Evolutionary conservation across 1,284 basidiomycete genomes (phyloP).

Genomic region (Earliella scabrosa): DNA sequence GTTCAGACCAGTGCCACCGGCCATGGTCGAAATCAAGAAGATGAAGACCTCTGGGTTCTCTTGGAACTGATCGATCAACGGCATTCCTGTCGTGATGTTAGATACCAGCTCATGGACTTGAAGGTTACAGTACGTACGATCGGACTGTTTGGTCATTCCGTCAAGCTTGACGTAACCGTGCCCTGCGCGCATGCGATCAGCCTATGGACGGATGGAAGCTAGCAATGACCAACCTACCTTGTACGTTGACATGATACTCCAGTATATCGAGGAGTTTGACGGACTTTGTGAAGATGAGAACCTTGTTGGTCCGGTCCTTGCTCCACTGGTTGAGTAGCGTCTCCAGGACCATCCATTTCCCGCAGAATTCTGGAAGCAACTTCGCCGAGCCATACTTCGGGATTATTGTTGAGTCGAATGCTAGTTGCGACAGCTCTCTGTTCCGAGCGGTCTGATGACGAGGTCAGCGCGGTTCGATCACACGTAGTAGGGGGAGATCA

Average conservation of each 20-base stretch:
- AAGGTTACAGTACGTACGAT: conserved; percentile 66
- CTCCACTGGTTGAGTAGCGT: conserved; percentile 69
- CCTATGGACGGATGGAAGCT: too few relatives aligned
- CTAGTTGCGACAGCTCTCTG: conserved; percentile 57
- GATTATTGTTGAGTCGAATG: conserved; percentile 56
- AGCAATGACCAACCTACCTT: conserved; percentile 49
- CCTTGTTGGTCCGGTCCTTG: conserved; percentile 70
- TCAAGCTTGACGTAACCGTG: conserved; percentile 76
- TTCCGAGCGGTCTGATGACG: conserved; percentile 54
- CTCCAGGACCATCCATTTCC: conserved; percentile 86
- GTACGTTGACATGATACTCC: conserved; percentile 65
- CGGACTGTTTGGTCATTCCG: conserved; percentile 66
- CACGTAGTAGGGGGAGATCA: conserved; percentile 26
- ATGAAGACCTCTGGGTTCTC: conserved; percentile 73
- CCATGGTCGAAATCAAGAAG: conserved; percentile 81
- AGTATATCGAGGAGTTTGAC: conserved; percentile 84
- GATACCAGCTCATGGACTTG: too few relatives aligned
- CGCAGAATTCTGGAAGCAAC: conserved; percentile 69
- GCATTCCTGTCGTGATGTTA: conserved; percentile 67
- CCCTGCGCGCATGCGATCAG: conserved; percentile 37
- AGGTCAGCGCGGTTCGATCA: not conserved
- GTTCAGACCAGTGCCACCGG: conserved; percentile 79
- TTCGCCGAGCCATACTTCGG: conserved; percentile 68
- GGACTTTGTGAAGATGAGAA: conserved; percentile 86
- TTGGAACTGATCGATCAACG: conserved; percentile 82